Evolutionary conservation across 345 rosid species (phyloP).

Genomic region (Pelargonium nanum): DNA sequence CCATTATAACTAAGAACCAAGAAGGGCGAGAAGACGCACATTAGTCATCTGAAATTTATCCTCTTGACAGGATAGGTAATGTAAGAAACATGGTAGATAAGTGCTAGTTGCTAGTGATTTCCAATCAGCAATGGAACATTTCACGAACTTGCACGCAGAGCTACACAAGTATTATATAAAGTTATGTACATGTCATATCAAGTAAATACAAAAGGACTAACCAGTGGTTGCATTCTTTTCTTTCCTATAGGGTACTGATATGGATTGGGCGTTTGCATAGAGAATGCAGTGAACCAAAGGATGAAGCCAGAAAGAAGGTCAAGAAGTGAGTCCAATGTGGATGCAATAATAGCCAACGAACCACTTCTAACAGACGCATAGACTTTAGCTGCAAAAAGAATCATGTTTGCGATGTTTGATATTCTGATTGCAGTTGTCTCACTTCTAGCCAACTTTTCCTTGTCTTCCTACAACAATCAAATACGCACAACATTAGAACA

Average conservation of each 20-base stretch:
- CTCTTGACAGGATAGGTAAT: background rate
- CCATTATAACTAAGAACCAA: background rate
- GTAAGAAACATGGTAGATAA: background rate
- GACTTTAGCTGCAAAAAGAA: slow-evolving; percentile 88
- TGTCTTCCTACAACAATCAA: slow-evolving; percentile 58
- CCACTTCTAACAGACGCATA: slow-evolving; percentile 88
- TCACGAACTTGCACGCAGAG: background rate
- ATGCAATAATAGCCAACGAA: slow-evolving; percentile 89
- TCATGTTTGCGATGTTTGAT: slow-evolving; percentile 87
- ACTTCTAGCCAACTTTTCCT: slow-evolving; percentile 68
- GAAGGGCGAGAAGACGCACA: background rate
- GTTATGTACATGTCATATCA: background rate
- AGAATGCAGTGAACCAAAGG: slow-evolving; percentile 97
- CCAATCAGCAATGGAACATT: background rate
- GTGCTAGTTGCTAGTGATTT: background rate
- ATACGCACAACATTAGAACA: slow-evolving; percentile 9
- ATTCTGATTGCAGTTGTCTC: slow-evolving; percentile 86
- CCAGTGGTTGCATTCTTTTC: slow-evolving; percentile 98
- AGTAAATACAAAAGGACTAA: slow-evolving; percentile 26
- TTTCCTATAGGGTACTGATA: slow-evolving; percentile 96
- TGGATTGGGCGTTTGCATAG: slow-evolving; percentile 92
- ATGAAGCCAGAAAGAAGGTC: slow-evolving; percentile 98
- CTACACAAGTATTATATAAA: background rate
- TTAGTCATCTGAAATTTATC: background rate
- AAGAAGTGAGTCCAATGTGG: slow-evolving; percentile 94